Evolutionary conservation across 352 stramenopile species (phyloP).

Genomic region (Phytophthora crassamura): DNA sequence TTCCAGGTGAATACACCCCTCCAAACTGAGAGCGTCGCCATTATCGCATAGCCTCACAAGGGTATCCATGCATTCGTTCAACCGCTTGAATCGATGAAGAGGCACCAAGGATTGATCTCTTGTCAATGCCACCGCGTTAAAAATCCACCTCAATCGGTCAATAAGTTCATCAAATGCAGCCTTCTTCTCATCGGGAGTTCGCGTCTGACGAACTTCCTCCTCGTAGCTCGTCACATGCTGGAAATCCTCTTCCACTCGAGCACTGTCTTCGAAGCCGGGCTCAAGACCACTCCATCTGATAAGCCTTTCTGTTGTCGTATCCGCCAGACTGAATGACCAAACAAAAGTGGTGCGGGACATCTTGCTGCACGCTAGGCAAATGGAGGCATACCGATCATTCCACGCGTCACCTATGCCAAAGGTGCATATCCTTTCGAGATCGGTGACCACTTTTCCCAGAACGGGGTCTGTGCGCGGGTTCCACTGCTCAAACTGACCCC

Average conservation of each 20-base stretch:
- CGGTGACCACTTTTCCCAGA: slow-evolving; percentile 13
- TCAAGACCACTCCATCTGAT: not conserved
- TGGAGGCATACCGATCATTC: slow-evolving; percentile 23
- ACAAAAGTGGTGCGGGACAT: slow-evolving; percentile 21
- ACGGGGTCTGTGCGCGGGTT: slow-evolving; percentile 9
- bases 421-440: slow-evolving; percentile 8
- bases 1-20: slow-evolving; percentile 25
- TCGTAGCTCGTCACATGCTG: not conserved
- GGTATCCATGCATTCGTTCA: slow-evolving; percentile 16
- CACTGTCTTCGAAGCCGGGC: not conserved
- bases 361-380: slow-evolving; percentile 19
- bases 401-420: slow-evolving; percentile 13
- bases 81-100: slow-evolving; percentile 12
- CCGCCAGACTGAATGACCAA: not conserved
- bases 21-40: slow-evolving; percentile 20
- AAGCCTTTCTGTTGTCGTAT: no score
- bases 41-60: slow-evolving; percentile 18
- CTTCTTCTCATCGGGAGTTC: slow-evolving; percentile 3
- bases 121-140: slow-evolving; percentile 21
- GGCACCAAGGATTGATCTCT: slow-evolving; percentile 11
- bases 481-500: slow-evolving; percentile 12
- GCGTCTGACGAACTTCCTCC: not conserved
- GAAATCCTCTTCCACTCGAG: not conserved
- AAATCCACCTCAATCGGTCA: slow-evolving; percentile 20
- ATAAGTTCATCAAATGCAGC: slow-evolving; percentile 25